phyloP scores from a whole-genome alignment of 345 rosid genomes.

The Pugionium dolabratum region DNA sequence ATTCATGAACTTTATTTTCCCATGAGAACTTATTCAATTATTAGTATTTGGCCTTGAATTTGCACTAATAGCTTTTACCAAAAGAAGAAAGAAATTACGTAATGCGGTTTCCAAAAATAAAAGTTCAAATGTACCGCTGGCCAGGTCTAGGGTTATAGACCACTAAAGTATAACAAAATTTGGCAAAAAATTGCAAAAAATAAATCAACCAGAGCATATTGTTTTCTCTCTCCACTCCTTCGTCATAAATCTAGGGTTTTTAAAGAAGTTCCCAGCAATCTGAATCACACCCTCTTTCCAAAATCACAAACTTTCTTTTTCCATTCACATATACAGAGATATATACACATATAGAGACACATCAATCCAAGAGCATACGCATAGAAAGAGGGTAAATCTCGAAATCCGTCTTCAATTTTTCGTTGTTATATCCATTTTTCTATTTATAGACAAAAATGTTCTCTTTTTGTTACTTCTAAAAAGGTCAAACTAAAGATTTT shows the following conservation, averaged over 20 bases:
- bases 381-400: conserved; percentile 33
- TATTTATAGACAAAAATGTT: conserved; percentile 39
- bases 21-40: background rate
- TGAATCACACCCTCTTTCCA: conserved; percentile 21
- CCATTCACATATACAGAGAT: background rate
- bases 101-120: conserved; percentile 35
- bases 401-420: conserved; percentile 25
- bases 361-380: conserved; percentile 27
- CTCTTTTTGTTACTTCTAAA: background rate
- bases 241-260: conserved; percentile 55
- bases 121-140: conserved; percentile 1
- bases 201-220: background rate
- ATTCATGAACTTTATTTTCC: background rate
- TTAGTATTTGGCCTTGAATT: background rate
- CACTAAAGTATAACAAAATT: conserved; percentile 19
- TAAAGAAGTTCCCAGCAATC: conserved; percentile 18
- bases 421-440: conserved; percentile 33
- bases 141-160: conserved; percentile 39
- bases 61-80: conserved; percentile 42
- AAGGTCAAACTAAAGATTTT: background rate
- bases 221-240: background rate
- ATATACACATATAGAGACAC: conserved; percentile 14
- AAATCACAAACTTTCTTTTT: conserved; percentile 1
- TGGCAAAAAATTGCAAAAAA: conserved; percentile 20
- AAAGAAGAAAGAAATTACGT: conserved; percentile 71